Percentiles rank a stretch among this genome's conserved stretches.
Evolutionary conservation across 164 flowering plant genomes (phyloP).

Genomic region (Magnolia changhungtana): DNA sequence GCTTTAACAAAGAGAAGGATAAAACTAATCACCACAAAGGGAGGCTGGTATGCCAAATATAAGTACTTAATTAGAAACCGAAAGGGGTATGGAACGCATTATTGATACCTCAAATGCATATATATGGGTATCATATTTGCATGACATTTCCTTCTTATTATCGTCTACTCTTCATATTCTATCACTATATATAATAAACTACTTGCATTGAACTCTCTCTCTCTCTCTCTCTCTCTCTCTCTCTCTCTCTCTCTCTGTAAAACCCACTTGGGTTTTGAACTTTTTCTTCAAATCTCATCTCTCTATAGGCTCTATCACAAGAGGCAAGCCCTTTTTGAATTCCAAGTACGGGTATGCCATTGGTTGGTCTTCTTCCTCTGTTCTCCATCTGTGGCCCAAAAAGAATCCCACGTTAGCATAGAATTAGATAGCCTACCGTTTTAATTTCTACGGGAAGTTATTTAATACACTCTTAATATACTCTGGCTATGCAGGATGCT

Average conservation of each 20-base stretch:
- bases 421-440: not conserved
- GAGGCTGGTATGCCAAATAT: too few relatives aligned
- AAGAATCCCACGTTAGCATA: not conserved
- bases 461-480: too few relatives aligned
- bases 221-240: not conserved
- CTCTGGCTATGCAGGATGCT: too few relatives aligned
- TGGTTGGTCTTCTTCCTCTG: conserved; percentile 52
- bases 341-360: conserved; percentile 68
- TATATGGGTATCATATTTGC: not conserved
- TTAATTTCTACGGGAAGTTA: too few relatives aligned
- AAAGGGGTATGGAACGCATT: too few relatives aligned
- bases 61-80: too few relatives aligned
- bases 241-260: not conserved
- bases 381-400: conserved; percentile 54
- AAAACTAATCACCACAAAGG: too few relatives aligned
- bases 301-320: conserved; percentile 42
- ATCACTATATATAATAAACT: not conserved
- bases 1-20: too few relatives aligned
- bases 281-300: not conserved
- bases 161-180: not conserved
- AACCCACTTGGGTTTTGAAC: not conserved
- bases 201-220: not conserved
- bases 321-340: conserved; percentile 45
- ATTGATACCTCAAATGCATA: not conserved
- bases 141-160: not conserved